These are phyloP conservation scores for Podila horticola DNA, from an alignment of 192 early-diverging fungal genomes.

Conservation along the genomic window DNA sequence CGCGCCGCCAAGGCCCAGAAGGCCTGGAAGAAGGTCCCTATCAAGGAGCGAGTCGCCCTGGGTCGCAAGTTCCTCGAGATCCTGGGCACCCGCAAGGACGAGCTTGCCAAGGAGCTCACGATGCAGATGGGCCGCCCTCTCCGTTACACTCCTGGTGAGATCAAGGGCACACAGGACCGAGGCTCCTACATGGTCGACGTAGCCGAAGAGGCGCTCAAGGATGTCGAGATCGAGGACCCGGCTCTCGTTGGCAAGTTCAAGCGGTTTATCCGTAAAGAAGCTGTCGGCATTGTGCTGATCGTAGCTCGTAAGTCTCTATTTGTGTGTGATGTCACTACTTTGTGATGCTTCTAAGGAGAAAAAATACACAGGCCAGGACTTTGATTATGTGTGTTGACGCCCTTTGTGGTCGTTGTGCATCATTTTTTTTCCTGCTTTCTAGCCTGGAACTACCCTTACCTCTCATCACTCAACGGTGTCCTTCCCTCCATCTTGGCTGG, in stretches of 20 bases:
- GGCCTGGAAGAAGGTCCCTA: constrained; percentile 63
- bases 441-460: constrained; percentile 90
- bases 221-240: constrained; percentile 61
- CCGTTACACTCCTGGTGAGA: constrained; percentile 71
- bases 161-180: constrained; percentile 76
- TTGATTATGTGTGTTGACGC: constrained; percentile 1
- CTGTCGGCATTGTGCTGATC: constrained; percentile 73
- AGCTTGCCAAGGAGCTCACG: constrained; percentile 64
- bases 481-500: constrained; percentile 83
- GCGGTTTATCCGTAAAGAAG: constrained; percentile 76
- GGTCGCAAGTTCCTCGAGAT: constrained; percentile 61
- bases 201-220: constrained; percentile 68
- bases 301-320: constrained; percentile 62
- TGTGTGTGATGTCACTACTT: constrained; percentile 42
- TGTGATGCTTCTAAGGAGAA: not conserved
- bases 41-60: constrained; percentile 63
- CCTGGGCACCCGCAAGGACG: constrained; percentile 67
- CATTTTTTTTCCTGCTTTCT: not conserved
- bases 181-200: constrained; percentile 75
- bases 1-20: constrained; percentile 55
- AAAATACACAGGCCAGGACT: not conserved
- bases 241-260: constrained; percentile 62
- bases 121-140: constrained; percentile 78
- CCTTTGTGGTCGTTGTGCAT: not conserved
- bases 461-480: constrained; percentile 80